Evolutionary conservation across 805 yeast species (phyloP).

Genomic region (Saturnispora kantuleensis): DNA sequence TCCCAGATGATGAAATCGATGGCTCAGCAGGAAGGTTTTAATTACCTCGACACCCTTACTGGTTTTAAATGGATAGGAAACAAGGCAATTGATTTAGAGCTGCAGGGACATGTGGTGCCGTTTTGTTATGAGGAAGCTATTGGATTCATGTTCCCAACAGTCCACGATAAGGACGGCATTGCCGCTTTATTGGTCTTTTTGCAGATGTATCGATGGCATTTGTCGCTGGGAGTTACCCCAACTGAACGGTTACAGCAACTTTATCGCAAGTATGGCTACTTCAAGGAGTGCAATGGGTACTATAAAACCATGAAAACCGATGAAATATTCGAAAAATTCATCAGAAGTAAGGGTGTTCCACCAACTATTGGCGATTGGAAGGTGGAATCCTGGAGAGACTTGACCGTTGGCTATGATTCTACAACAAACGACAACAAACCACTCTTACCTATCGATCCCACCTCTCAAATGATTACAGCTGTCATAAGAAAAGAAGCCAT

Average conservation of each 20-base stretch:
- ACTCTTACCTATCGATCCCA: conserved; percentile 54
- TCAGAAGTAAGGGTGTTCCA: conserved; percentile 30
- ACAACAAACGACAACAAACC: conserved; percentile 50
- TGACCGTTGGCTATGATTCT: conserved; percentile 76
- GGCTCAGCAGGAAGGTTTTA: conserved; percentile 53
- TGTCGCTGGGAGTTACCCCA: conserved; percentile 29
- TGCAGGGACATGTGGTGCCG: conserved; percentile 59
- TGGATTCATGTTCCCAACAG: conserved; percentile 80
- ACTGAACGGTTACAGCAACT: conserved; percentile 47
- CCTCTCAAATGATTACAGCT: conserved; percentile 82
- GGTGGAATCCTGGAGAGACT: conserved; percentile 68
- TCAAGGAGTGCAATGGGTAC: conserved; percentile 81
- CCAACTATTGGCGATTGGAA: conserved; percentile 42
- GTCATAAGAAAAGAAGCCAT: conserved; percentile 25
- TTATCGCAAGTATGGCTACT: conserved; percentile 62
- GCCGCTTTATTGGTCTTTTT: conserved; percentile 69
- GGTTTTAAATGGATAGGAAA: conserved; percentile 99
- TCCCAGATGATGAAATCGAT: conserved; percentile 67
- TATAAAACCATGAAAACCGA: conserved; percentile 51
- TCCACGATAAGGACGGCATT: conserved; percentile 91
- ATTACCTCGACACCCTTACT: conserved; percentile 74
- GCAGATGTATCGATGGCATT: conserved; percentile 54
- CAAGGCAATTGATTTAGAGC: conserved; percentile 62
- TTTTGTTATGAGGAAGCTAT: conserved; percentile 95
- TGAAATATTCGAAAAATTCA: conserved; percentile 43